Evolutionary conservation across 352 stramenopile species (phyloP).

Genomic region (Phytophthora vignae): DNA sequence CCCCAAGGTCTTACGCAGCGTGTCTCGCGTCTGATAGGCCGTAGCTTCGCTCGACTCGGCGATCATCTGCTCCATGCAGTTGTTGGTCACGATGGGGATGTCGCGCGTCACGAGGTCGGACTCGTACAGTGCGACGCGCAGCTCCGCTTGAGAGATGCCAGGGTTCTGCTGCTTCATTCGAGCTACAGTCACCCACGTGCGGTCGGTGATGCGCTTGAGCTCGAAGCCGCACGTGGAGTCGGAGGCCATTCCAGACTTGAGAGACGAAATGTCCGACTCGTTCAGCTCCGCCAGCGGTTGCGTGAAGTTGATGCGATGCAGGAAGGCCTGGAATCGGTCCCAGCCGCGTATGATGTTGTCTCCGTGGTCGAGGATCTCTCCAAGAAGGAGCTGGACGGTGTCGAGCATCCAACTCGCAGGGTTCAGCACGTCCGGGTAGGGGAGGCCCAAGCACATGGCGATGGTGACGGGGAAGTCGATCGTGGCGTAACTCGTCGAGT

Average conservation of each 20-base stretch:
- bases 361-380: constrained; percentile 14
- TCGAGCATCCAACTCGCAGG: constrained; percentile 17
- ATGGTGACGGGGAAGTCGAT: constrained; percentile 31
- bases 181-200: constrained; percentile 23
- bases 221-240: constrained; percentile 40
- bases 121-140: background rate
- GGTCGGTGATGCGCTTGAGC: constrained; percentile 24
- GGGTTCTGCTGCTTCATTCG: background rate
- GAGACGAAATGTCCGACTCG: constrained; percentile 28
- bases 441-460: constrained; percentile 18
- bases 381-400: constrained; percentile 15
- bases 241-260: constrained; percentile 29
- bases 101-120: background rate
- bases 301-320: constrained; percentile 20
- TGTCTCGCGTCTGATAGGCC: constrained; percentile 38
- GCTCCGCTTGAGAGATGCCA: background rate
- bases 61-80: constrained; percentile 37
- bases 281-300: constrained; percentile 20
- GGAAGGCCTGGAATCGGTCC: constrained; percentile 25
- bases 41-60: constrained; percentile 12
- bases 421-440: constrained; percentile 14
- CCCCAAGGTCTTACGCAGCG: constrained; percentile 48
- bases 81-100: constrained; percentile 41
- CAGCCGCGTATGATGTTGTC: constrained; percentile 19
- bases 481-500: constrained; percentile 28